A percentile compares a stretch with the other conserved stretches of the same genome.
Conservation (phyloP, 192 early-diverging fungal species). For the Gamsiella multidivaricata region DNA sequence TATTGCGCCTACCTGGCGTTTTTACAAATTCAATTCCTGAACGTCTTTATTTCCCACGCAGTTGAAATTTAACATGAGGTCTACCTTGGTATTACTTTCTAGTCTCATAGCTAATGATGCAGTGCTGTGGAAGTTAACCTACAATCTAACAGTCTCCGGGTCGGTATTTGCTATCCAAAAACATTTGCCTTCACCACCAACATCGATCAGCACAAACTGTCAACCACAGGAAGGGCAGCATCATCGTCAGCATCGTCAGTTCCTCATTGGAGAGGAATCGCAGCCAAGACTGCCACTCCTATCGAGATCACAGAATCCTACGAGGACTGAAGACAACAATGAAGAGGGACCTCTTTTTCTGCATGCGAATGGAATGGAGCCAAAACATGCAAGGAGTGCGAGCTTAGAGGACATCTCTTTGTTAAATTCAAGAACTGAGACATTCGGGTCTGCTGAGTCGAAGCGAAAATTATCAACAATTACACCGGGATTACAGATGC, state of each 20-base stretch:
- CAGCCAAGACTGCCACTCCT: too few relatives aligned
- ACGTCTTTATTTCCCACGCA: too few relatives aligned
- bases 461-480: not conserved
- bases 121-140: constrained; percentile 34
- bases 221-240: not conserved
- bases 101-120: constrained; percentile 45
- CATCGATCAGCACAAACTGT: constrained; percentile 16
- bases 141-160: constrained; percentile 42
- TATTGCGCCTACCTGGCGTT: not conserved
- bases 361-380: too few relatives aligned
- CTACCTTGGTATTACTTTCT: too few relatives aligned
- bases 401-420: constrained; percentile 1
- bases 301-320: too few relatives aligned
- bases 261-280: too few relatives aligned
- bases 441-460: not conserved
- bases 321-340: too few relatives aligned
- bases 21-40: too few relatives aligned
- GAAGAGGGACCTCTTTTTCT: too few relatives aligned
- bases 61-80: too few relatives aligned
- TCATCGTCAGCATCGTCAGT: not conserved
- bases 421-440: too few relatives aligned
- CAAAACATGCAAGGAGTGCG: too few relatives aligned
- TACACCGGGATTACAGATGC: constrained; percentile 25
- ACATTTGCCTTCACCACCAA: constrained; percentile 13
- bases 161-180: constrained; percentile 41